These are phyloP conservation scores for barrel medic (Medicago truncatula) DNA, from an alignment of 306 rosid species.

Conservation along the genomic window MtrunA17r5.0-ANR NC_053044.1:48380501-48381000, in stretches of 20 bases:
- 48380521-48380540: not conserved
- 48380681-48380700: not conserved
- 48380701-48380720: not conserved
- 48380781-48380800: not conserved
- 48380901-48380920: constrained; percentile 3
- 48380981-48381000: constrained; percentile 35
- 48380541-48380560: not conserved
- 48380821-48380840: not conserved
- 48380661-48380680: constrained; percentile 26
- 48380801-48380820: not conserved
- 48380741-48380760: constrained; percentile 1
- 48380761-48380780: constrained; percentile 11
- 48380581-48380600: not conserved
- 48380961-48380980: not conserved
- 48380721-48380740: not conserved
- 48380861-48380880: not conserved
- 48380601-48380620: not conserved
- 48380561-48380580: not conserved
- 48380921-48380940: constrained; percentile 13
- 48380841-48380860: not conserved
- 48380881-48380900: not conserved
- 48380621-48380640: not conserved
- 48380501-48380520: not conserved
- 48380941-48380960: constrained; percentile 5
- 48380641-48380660: not conserved